Evolutionary conservation across 176 grass and related monocot genomes (phyloP), one percentile per base, ranked within the genome.

Genomic region (Alloteropsis semialata): DNA sequence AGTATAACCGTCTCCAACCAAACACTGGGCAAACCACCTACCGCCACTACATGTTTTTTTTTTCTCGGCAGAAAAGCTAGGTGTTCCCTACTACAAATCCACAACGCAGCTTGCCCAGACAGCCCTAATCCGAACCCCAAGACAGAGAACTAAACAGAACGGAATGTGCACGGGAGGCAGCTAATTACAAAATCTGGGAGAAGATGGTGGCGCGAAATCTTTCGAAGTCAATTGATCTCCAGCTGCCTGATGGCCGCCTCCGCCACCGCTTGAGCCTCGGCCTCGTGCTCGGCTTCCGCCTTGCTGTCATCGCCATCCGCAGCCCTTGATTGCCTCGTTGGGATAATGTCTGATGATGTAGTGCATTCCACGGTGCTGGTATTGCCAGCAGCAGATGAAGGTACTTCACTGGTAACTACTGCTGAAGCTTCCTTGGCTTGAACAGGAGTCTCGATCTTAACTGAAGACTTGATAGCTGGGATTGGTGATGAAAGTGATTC

Each of bases 11-110:
- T 82, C 74, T 78, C 88, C 67, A 82, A 78, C 88, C 74, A 78
- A 59, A 49, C 76, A 68, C 85, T 28, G 69, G 87, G 84, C 80
- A 84, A 76, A 65, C 76, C 39, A 22, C 84, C 90, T 89, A 88
- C 80, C 71, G 80, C 85, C 71, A 83, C 85, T 65, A 48, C 63
- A 78, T 65, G 33, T 82, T 75, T 44, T 79, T 85, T 82, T 43
- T 75, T 48, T 79, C 67, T 79, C 46, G 79, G 83, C 72, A 76
- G 60, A 92, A 92, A 92, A 89, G 12, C 87, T 92, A 89, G 66
- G 78, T 44, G 86, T 79, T 37, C 87, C 87, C 80, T 87, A 92
- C 63, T n/a, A n/a, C n/a, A n/a, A n/a, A n/a, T n/a, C n/a, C 45
- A 81, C 55, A 87, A 68, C 33, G 87, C 81, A 79, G 81, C 64